Percentiles rank a stretch among this genome's conserved stretches.
Conservation (phyloP, 2,329 filamentous ascomycete genomes). For the Incumbomyces delicatus region DNA sequence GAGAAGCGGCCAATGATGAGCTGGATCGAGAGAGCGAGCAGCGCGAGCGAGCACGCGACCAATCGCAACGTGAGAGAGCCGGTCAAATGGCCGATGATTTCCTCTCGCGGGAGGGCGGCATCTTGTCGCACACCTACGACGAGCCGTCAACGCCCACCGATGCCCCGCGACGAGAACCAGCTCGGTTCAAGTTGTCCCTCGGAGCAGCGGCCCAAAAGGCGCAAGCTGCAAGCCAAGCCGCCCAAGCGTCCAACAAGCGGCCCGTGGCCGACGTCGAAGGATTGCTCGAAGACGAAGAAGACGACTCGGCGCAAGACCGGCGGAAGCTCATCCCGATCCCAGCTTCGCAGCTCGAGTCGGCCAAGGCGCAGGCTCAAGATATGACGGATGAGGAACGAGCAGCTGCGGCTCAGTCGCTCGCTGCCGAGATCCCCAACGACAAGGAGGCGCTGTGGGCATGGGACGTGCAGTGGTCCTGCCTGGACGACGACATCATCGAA, state of each 20-base stretch:
- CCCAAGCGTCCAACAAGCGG: constrained; percentile 53
- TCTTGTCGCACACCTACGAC: not conserved
- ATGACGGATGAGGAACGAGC: constrained; percentile 82
- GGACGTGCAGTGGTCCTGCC: constrained; percentile 82
- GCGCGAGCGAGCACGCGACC: constrained; percentile 59
- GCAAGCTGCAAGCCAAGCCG: constrained; percentile 43
- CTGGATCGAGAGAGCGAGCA: constrained; percentile 69
- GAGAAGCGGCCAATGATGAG: constrained; percentile 72
- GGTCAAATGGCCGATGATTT: constrained; percentile 83
- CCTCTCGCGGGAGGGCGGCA: constrained; percentile 57
- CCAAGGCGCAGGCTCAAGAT: constrained; percentile 48
- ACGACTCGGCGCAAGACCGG: constrained; percentile 55
- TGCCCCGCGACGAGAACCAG: constrained; percentile 43
- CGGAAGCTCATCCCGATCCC: constrained; percentile 67
- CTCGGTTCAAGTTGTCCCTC: constrained; percentile 85
- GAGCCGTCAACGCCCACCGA: constrained; percentile 46
- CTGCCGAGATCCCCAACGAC: constrained; percentile 80
- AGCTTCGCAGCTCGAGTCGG: constrained; percentile 56
- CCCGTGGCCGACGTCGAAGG: constrained; percentile 82
- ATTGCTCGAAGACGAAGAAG: constrained; percentile 88
- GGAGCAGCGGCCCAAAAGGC: constrained; percentile 75
- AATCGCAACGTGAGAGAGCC: constrained; percentile 65
- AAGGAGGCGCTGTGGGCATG: constrained; percentile 84
- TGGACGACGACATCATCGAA: constrained; percentile 56
- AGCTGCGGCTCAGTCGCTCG: constrained; percentile 70